Conservation (phyloP, 352 stramenopile species). For the Globisporangium lucens region DNA sequence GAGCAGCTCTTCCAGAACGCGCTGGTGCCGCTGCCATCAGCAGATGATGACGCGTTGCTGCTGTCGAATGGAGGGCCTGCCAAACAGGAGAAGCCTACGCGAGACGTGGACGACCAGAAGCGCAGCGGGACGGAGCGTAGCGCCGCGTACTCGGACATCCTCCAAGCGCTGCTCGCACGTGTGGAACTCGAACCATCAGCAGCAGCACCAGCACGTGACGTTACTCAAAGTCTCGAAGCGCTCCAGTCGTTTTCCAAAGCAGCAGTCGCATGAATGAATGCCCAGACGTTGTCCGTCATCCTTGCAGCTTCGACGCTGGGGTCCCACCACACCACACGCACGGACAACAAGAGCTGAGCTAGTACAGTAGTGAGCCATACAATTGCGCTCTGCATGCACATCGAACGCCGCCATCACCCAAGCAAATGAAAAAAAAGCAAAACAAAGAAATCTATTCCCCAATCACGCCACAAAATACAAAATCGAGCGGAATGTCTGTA, state of each 20-base stretch:
- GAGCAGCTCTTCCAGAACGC: conserved; percentile 4
- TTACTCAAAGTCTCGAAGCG: not conserved
- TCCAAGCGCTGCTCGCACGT: conserved; percentile 7
- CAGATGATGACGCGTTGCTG: not conserved
- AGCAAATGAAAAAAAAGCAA: not conserved
- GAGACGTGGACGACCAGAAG: not conserved
- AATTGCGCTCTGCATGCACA: not conserved
- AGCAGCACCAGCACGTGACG: not conserved
- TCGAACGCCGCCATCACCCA: not conserved
- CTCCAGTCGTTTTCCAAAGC: conserved; percentile 8
- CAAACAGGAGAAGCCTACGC: not conserved
- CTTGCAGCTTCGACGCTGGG: not conserved
- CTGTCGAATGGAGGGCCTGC: not conserved
- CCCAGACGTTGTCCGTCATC: not conserved
- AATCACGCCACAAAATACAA: conserved; percentile 2
- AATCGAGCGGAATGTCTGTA: not conserved
- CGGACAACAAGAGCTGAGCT: not conserved
- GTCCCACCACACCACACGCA: not conserved
- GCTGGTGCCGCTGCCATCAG: not conserved
- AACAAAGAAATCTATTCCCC: conserved; percentile 11
- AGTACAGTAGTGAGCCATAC: not conserved
- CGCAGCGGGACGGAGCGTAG: not conserved
- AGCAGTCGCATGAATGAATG: not conserved
- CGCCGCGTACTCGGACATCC: not conserved
- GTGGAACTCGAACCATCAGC: not conserved